phyloP scores from a whole-genome alignment of 148 eudicot species.

The Tetragonia tetragonoides region DNA sequence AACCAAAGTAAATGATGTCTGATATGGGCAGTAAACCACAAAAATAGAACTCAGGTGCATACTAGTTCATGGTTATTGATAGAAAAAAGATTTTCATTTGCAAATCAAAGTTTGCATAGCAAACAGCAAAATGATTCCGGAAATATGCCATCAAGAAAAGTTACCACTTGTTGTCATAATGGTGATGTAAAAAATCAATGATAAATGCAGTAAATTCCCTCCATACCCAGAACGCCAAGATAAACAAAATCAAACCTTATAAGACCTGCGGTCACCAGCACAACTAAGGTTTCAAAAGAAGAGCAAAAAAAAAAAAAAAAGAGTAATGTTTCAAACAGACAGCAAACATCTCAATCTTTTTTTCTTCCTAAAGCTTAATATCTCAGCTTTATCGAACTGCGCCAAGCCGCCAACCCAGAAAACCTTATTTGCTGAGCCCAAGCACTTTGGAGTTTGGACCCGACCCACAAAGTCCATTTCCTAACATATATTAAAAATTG shows the following conservation, averaged over 20 bases:
- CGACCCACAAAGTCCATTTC: not conserved
- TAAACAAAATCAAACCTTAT: not conserved
- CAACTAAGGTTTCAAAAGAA: not conserved
- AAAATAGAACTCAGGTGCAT: conserved; percentile 2
- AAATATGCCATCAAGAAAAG: not conserved
- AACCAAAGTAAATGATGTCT: conserved; percentile 15
- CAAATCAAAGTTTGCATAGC: not conserved
- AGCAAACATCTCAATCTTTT: not conserved
- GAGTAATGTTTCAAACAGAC: not conserved
- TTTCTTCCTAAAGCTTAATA: not conserved
- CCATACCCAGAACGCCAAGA: not conserved
- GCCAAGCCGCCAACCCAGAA: not conserved
- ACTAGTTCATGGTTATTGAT: not conserved
- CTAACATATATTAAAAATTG: too few species aligned
- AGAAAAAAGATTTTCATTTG: not conserved
- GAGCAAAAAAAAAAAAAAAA: too few species aligned
- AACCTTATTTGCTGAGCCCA: not conserved
- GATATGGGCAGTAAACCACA: conserved; percentile 8
- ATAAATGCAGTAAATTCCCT: not conserved
- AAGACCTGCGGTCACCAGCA: not conserved
- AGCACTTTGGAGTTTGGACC: too few species aligned
- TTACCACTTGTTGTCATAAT: not conserved
- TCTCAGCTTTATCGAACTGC: not conserved
- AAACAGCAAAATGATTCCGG: not conserved
- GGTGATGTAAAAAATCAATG: not conserved